Evolutionary conservation across 108 stramenopile genomes (phyloP).

Genomic region (Skeletonema costatum): DNA sequence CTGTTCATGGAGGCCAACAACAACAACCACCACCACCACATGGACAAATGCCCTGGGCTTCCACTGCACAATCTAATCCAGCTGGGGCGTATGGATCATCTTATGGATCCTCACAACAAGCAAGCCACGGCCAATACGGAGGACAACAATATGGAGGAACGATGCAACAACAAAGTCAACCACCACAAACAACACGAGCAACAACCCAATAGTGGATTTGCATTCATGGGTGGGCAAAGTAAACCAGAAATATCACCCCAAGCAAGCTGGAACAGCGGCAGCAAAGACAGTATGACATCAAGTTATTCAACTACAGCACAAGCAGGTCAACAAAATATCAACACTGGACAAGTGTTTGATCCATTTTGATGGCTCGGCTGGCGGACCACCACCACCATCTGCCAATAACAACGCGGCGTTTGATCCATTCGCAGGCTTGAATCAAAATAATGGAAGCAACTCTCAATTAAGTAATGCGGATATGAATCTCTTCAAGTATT

Average conservation of each 20-base stretch:
- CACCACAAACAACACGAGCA: neutral
- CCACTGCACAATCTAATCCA: slow-evolving; percentile 1
- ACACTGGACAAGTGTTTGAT: slow-evolving; percentile 28
- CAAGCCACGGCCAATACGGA: neutral
- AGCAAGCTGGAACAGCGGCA: neutral
- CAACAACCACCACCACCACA: neutral
- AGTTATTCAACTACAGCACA: slow-evolving; percentile 12
- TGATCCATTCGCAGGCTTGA: slow-evolving; percentile 26
- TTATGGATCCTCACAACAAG: slow-evolving; percentile 22
- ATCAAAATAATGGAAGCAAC: slow-evolving; percentile 5
- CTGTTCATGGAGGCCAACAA: neutral
- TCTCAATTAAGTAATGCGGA: slow-evolving; percentile 36
- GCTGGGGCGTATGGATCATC: slow-evolving; percentile 9
- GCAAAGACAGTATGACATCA: neutral
- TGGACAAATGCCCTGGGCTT: slow-evolving; percentile 13
- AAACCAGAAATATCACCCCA: neutral
- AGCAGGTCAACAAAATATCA: slow-evolving; percentile 3
- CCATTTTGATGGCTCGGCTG: slow-evolving; percentile 35
- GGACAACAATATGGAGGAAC: slow-evolving; percentile 6
- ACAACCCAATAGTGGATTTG: slow-evolving; percentile 21
- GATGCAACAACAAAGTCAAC: slow-evolving; percentile 7
- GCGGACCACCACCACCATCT: neutral
- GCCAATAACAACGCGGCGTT: slow-evolving; percentile 11
- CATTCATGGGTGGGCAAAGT: slow-evolving; percentile 24
- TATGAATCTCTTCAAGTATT: slow-evolving; percentile 50